Percentiles rank a stretch among this genome's conserved stretches.
These are phyloP conservation scores for Podospora appendiculata DNA, from an alignment of 495 filamentous ascomycete genomes.

Conservation along the genomic window DNA sequence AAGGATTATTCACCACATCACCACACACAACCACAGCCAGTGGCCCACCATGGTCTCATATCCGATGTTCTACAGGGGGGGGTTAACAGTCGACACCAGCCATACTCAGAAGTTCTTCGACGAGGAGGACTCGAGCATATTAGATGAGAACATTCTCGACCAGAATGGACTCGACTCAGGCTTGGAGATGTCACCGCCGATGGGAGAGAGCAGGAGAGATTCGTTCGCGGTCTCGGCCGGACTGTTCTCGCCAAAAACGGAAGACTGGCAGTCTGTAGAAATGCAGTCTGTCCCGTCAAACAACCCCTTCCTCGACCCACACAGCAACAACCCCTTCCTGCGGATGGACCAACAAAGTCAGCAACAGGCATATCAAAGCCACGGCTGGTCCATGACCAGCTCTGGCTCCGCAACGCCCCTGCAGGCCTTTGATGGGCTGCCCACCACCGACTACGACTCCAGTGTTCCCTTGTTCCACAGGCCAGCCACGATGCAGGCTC, in stretches of 20 bases:
- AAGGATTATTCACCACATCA: not conserved
- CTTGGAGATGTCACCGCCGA: conserved; percentile 60
- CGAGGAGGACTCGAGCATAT: conserved; percentile 72
- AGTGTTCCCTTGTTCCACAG: conserved; percentile 46
- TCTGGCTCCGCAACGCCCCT: conserved; percentile 40
- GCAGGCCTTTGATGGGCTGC: conserved; percentile 57
- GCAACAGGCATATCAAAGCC: conserved; percentile 37
- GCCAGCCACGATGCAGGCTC: conserved; percentile 35
- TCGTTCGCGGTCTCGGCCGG: conserved; percentile 62
- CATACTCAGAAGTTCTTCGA: conserved; percentile 56
- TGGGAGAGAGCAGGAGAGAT: conserved; percentile 58
- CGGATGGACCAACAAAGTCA: conserved; percentile 48
- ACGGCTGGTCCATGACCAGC: conserved; percentile 53
- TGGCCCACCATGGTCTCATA: conserved; percentile 42
- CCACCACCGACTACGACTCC: conserved; percentile 48
- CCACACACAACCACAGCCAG: conserved; percentile 4
- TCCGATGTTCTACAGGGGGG: conserved; percentile 55
- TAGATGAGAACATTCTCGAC: conserved; percentile 83
- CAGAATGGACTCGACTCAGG: conserved; percentile 53
- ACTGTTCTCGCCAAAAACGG: conserved; percentile 66
- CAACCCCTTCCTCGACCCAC: conserved; percentile 55
- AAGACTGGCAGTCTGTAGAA: conserved; percentile 59
- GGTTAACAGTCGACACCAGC: conserved; percentile 54
- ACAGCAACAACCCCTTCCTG: conserved; percentile 51
- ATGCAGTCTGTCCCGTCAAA: conserved; percentile 50